Evolutionary conservation across 2,329 filamentous ascomycete species (phyloP), one percentile per base, ranked within the genome.

Genomic region (Fusarium sp.): DNA sequence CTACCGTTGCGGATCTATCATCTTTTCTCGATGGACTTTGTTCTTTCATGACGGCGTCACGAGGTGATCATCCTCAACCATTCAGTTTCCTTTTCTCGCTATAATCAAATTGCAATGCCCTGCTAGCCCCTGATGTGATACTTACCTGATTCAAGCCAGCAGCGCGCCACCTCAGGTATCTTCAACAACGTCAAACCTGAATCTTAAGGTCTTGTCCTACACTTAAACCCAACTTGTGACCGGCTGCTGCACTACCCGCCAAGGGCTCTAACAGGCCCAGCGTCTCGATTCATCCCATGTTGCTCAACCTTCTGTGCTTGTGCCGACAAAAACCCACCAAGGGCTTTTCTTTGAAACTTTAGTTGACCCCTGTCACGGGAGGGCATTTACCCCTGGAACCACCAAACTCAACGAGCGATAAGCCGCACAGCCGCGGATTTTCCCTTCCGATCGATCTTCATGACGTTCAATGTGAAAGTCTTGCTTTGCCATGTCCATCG

Each of bases 201-300:
- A 71, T 56, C 53, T 54, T 46, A 19, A 37, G 37, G 58, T 33
- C 28, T 43, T 43, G 38, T 66, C 53, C 42, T 30, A 58, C 49
- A 35, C 53, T 46, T 67, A 33, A 44, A 43, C 37, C 33, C 49
- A 46, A 71, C 28, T 60, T 65, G 67, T 37, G 59, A 74, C 71
- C 67, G 71, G 71, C 62, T 74, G 71, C 71, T 71, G 69, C 67
- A 47, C 58, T 67, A 68, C 59, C 68, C 67, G 67, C 43, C 40
- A 64, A 53, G 49, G 44, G 44, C 43, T 60, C 59, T 64, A 32
- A 65, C 56, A 58, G 52, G 38, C 33, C 49, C 52, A 44, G 57
- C 54, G 56, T 58, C 74, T 42, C 65, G 61, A 68, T 68, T 72
- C 72, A 77, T 77, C 74, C 72, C 60, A 78, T 69, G 74, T 77